phyloP scores from a whole-genome alignment of 352 stramenopile genomes.

The Pythium phragmiticola region DNA sequence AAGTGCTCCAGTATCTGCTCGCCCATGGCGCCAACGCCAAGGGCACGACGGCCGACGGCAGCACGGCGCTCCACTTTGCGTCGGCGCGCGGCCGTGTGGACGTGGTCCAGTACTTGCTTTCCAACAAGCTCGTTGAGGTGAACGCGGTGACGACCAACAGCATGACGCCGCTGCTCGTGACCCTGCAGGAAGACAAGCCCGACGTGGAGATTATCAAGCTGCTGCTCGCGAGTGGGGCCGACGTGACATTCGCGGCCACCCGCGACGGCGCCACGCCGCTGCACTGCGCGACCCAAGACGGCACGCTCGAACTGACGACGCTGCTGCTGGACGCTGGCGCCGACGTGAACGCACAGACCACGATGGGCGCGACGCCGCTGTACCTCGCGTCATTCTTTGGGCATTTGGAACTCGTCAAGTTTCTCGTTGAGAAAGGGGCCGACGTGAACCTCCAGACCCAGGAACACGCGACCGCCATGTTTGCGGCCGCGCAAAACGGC shows the following conservation, averaged over 20 bases:
- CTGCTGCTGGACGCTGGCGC: constrained; percentile 24
- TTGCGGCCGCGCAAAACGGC: constrained; percentile 26
- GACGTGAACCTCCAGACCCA: constrained; percentile 27
- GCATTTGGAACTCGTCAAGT: constrained; percentile 22
- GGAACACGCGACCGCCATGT: constrained; percentile 25
- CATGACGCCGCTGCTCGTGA: constrained; percentile 29
- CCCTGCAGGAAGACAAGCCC: constrained; percentile 21
- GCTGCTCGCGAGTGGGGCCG: constrained; percentile 20
- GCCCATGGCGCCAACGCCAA: constrained; percentile 15
- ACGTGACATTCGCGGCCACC: constrained; percentile 10
- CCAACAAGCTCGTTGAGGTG: constrained; percentile 25
- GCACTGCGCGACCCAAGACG: constrained; percentile 25
- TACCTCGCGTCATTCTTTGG: constrained; percentile 30
- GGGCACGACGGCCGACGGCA: constrained; percentile 18
- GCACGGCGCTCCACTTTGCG: constrained; percentile 28
- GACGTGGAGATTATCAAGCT: constrained; percentile 21
- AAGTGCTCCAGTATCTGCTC: constrained; percentile 23
- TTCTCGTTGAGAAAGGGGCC: constrained; percentile 22
- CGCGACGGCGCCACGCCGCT: constrained; percentile 25
- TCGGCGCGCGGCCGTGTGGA: constrained; percentile 16
- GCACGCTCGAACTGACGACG: constrained; percentile 20
- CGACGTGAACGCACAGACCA: constrained; percentile 28
- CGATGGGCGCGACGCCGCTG: constrained; percentile 25
- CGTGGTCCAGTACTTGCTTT: constrained; percentile 21
- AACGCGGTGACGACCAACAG: constrained; percentile 21